Conservation (phyloP, 352 stramenopile species). For the Phytophthora colocasiae region DNA sequence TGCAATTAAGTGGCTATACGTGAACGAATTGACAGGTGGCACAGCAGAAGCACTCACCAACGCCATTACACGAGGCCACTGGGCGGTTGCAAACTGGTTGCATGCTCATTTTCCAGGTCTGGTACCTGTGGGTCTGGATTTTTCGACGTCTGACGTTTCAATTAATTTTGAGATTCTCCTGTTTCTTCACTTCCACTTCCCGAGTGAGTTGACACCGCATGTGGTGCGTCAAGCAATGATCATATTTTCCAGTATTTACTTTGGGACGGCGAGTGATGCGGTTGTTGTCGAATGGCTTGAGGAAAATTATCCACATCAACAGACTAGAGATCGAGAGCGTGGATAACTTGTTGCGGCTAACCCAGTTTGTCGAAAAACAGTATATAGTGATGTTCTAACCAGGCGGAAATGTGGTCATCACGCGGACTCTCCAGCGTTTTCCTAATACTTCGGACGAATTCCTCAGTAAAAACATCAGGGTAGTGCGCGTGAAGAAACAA, state of each 20-base stretch:
- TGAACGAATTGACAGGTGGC: not conserved
- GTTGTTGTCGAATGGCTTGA: not conserved
- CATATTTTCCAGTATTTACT: not conserved
- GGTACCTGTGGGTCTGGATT: not conserved
- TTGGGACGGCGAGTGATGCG: not conserved
- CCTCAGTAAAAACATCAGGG: slow-evolving; percentile 8
- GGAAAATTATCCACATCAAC: not conserved
- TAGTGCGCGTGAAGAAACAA: slow-evolving; percentile 18
- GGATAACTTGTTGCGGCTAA: too few species aligned
- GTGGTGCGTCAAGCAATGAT: not conserved
- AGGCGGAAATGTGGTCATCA: slow-evolving; percentile 1
- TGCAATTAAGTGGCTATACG: not conserved
- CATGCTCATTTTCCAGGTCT: not conserved
- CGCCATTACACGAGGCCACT: not conserved
- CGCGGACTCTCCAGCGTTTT: not conserved
- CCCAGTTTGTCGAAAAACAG: too few species aligned
- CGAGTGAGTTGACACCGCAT: not conserved
- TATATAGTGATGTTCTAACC: too few species aligned
- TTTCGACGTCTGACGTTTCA: not conserved
- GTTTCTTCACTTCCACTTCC: not conserved
- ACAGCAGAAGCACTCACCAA: not conserved
- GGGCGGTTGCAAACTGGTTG: not conserved
- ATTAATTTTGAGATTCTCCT: slow-evolving; percentile 1
- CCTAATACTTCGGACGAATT: slow-evolving; percentile 16
- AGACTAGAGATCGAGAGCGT: too few species aligned